Percentiles rank a stretch among this genome's conserved stretches.
These are phyloP conservation scores for Pythium brachiatum DNA, from an alignment of 352 stramenopile genomes.

Conservation along the genomic window DNA sequence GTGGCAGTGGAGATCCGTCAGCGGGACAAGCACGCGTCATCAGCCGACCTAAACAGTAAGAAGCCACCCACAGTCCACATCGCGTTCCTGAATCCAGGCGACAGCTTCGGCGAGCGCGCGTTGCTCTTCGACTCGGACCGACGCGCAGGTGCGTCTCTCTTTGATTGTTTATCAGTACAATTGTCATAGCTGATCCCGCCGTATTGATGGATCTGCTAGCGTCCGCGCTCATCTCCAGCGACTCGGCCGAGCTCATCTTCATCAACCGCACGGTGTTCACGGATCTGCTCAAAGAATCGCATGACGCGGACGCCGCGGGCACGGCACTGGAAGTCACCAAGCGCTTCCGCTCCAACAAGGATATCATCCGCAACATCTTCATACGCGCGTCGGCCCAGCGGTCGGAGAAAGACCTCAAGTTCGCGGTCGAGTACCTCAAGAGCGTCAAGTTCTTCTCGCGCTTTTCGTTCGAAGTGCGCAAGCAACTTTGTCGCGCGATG, in stretches of 20 bases:
- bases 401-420: conserved; percentile 83
- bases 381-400: conserved; percentile 59
- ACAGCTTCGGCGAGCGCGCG: conserved; percentile 77
- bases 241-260: conserved; percentile 58
- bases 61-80: conserved; percentile 34
- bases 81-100: conserved; percentile 43
- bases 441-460: conserved; percentile 86
- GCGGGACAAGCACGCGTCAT: conserved; percentile 8
- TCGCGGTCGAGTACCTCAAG: conserved; percentile 83
- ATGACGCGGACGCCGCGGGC: conserved; percentile 39
- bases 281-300: conserved; percentile 58
- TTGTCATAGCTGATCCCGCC: not conserved
- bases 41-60: conserved; percentile 15
- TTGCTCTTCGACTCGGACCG: conserved; percentile 59
- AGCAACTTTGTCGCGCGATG: conserved; percentile 82
- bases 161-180: no score
- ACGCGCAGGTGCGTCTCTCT: conserved; percentile 41
- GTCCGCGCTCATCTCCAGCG: conserved; percentile 52
- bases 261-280: conserved; percentile 69
- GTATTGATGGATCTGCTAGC: conserved; percentile 24
- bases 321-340: conserved; percentile 67
- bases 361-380: conserved; percentile 87
- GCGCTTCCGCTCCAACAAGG: conserved; percentile 82
- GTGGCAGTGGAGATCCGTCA: conserved; percentile 57
- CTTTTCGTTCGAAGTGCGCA: conserved; percentile 85